Percentiles rank a stretch among this genome's conserved stretches.
Conservation (phyloP, 2,329 filamentous ascomycete genomes). For the Thielaviopsis ethacetica region DNA sequence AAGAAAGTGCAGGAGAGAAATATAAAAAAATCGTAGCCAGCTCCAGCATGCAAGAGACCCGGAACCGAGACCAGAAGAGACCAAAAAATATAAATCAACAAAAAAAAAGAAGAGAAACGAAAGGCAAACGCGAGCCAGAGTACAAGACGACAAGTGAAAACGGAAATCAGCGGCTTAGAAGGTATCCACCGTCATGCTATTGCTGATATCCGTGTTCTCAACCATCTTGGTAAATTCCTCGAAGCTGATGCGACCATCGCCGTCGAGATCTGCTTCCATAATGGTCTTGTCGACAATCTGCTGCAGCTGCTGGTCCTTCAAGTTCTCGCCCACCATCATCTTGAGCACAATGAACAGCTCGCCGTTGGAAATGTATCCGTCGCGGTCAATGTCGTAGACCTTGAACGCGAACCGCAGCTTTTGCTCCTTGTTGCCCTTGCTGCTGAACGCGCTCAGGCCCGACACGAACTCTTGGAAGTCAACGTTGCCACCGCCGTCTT, state of each 20-base stretch:
- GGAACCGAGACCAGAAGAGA: neutral
- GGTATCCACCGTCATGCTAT: slow-evolving; percentile 58
- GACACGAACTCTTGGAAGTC: slow-evolving; percentile 99
- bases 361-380: slow-evolving; percentile 96
- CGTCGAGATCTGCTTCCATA: slow-evolving; percentile 95
- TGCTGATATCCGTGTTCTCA: slow-evolving; percentile 71
- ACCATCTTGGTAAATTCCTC: slow-evolving; percentile 99
- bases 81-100: neutral
- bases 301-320: slow-evolving; percentile 97
- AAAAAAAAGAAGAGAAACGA: slow-evolving; percentile 1
- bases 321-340: slow-evolving; percentile 99
- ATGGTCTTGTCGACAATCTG: slow-evolving; percentile 99
- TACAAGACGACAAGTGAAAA: neutral
- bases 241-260: slow-evolving; percentile 96
- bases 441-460: slow-evolving; percentile 85
- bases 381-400: slow-evolving; percentile 97
- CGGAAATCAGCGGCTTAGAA: neutral
- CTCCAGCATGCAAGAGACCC: neutral
- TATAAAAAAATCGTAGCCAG: neutral
- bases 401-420: slow-evolving; percentile 97
- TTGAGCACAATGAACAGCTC: slow-evolving; percentile 98
- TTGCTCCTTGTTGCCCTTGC: slow-evolving; percentile 98
- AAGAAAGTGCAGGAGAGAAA: neutral
- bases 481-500: slow-evolving; percentile 92
- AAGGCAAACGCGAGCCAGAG: neutral